Evolutionary conservation across 202 grass and related monocot species (phyloP), one percentile per base, ranked within the genome.

Genomic region (Dendrocalamus latiflorus): DNA sequence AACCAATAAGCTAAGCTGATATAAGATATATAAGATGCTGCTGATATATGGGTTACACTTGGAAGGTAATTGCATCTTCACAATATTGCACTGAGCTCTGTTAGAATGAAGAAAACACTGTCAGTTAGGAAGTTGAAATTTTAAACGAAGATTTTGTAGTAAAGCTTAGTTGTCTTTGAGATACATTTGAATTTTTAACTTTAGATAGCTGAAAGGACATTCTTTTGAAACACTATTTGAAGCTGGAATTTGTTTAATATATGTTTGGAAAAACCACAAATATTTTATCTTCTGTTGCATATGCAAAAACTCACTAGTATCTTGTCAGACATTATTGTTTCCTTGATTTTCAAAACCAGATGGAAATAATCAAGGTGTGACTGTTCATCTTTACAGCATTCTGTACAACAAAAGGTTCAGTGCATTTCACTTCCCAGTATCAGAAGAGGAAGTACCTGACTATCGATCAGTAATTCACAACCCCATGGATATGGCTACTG

Each of bases 401-500:
- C 82, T 99, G 47, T 93, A 94, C 72, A 94, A 99, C 81, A 99
- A 96, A 84, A 88, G 91, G 85, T 99, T 99, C 88, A 88, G 12
- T 68, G 87, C 88, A 57, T 99, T 99, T 82, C 91, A 99, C 74
- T 94, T 90, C 78, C 96, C 96, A 26, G 96, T 99, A 54, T 80
- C 86, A 57, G 96, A 99, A 55, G 96, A 96, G 74, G 96, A 99
- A 58, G 96, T 88, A 15, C 96, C 96, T 25, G 91, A 96, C 74
- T 99, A 99, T 87, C 83, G 87, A 37, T 78, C 86, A 66, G 67
- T 99, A 39, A 74, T 99, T 86, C 89, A 94, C 22, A 94, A 84
- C 51, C 96, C 96, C 3, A 99, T 99, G 96, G 96, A 99, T 91
- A 84, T 99, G 81, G 93, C 96, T 72, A 88, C 91, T 59, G 85